A percentile compares a stretch with the other conserved stretches of the same genome.
Conservation (phyloP, 2,329 filamentous ascomycete species). For the Didymella pinodella region DNA sequence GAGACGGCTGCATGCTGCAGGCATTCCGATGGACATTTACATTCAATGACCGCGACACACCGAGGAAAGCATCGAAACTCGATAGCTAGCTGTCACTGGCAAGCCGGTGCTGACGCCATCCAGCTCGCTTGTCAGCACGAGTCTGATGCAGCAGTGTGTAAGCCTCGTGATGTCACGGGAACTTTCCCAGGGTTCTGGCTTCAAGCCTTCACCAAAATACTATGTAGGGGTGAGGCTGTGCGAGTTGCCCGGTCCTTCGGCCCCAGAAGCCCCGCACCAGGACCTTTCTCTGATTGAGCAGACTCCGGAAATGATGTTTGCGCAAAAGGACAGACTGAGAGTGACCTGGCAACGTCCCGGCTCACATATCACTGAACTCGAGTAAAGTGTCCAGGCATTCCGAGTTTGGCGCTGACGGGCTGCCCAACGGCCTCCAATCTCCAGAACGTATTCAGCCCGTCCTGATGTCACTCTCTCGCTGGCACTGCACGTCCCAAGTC, state of each 20-base stretch:
- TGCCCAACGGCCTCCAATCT: background rate
- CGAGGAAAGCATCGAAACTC: background rate
- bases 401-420: background rate
- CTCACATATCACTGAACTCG: background rate
- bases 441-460: background rate
- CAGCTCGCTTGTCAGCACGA: slow-evolving; percentile 1
- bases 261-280: background rate
- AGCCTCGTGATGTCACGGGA: slow-evolving; percentile 2
- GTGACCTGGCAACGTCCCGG: background rate
- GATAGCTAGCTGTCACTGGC: background rate
- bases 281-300: background rate
- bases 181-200: background rate
- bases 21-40: background rate
- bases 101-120: background rate
- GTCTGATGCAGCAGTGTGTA: slow-evolving; percentile 1
- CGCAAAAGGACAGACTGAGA: background rate
- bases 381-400: background rate
- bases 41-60: background rate
- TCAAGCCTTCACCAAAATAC: slow-evolving; percentile 1
- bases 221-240: background rate
- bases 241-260: slow-evolving; percentile 6
- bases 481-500: slow-evolving; percentile 1
- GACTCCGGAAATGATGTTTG: slow-evolving; percentile 6
- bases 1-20: background rate
- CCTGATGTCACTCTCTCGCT: background rate